Evolutionary conservation across 192 early-diverging fungal species (phyloP).

Genomic region (Mycoemilia scoparia): DNA sequence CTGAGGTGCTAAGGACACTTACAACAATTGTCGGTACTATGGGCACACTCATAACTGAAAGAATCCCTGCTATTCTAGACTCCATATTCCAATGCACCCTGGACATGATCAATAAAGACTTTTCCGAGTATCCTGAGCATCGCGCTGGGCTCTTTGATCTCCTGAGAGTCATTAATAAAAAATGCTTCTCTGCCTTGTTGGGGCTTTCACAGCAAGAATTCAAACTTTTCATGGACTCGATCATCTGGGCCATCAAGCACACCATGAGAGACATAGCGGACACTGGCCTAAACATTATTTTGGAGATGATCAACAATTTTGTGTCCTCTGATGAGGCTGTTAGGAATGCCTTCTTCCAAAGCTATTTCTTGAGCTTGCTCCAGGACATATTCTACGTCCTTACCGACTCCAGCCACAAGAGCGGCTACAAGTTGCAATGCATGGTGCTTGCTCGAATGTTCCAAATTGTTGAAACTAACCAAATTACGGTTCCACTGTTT

Average conservation of each 20-base stretch:
- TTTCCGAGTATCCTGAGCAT: slow-evolving; percentile 94
- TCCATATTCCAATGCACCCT: slow-evolving; percentile 92
- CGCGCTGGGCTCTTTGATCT: slow-evolving; percentile 88
- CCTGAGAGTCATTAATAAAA: slow-evolving; percentile 71
- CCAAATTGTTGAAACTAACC: slow-evolving; percentile 59
- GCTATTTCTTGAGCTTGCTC: slow-evolving; percentile 76
- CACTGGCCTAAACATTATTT: slow-evolving; percentile 65
- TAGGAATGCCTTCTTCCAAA: slow-evolving; percentile 76
- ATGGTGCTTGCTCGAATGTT: slow-evolving; percentile 83
- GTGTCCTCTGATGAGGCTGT: slow-evolving; percentile 47
- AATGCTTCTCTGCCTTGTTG: slow-evolving; percentile 87
- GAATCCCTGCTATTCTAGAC: slow-evolving; percentile 72
- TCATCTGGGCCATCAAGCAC: slow-evolving; percentile 98
- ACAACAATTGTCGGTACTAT: slow-evolving; percentile 69
- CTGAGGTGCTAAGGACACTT: slow-evolving; percentile 87
- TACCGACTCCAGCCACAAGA: slow-evolving; percentile 93
- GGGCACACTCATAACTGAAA: slow-evolving; percentile 59
- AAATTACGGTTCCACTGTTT: slow-evolving; percentile 75
- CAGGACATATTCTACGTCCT: slow-evolving; percentile 96
- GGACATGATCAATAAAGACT: slow-evolving; percentile 99
- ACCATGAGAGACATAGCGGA: slow-evolving; percentile 96
- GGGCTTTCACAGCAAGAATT: slow-evolving; percentile 69
- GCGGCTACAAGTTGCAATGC: slow-evolving; percentile 86
- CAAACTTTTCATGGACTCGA: slow-evolving; percentile 81
- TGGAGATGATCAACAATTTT: slow-evolving; percentile 81